These are phyloP conservation scores for Teunomyces pallodes DNA, from an alignment of 805 yeast species.

Conservation along the genomic window DNA sequence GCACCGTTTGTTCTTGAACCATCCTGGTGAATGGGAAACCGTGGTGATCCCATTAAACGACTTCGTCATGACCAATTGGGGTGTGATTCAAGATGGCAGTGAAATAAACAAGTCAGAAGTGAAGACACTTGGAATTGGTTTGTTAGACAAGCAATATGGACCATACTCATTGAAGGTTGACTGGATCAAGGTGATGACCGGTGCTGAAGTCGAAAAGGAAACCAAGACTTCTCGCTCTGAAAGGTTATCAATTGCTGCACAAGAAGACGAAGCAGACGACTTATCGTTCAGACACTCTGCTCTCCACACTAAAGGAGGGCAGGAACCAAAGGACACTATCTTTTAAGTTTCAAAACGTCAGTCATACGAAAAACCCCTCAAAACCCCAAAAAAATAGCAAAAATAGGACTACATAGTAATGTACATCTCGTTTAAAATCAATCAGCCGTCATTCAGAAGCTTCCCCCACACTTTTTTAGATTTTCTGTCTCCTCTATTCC, in stretches of 20 bases:
- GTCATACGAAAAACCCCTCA: not conserved
- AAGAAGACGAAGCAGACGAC: conserved; percentile 8
- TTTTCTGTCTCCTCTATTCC: not conserved
- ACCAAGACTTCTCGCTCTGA: conserved; percentile 35
- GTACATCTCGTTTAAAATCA: not conserved
- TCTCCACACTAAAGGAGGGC: conserved; percentile 18
- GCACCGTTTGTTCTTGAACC: conserved; percentile 69
- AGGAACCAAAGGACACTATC: conserved; percentile 35
- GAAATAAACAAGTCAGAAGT: conserved; percentile 62
- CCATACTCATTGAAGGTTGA: conserved; percentile 69
- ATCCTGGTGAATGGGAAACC: conserved; percentile 80
- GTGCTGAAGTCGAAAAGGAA: conserved; percentile 46
- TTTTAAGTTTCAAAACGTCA: conserved; percentile 15
- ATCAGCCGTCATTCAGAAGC: not conserved
- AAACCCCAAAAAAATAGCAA: not conserved
- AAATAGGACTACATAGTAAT: not conserved
- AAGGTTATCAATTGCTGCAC: conserved; percentile 13
- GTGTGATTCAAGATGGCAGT: conserved; percentile 52
- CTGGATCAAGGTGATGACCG: conserved; percentile 68
- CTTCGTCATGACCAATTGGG: conserved; percentile 81
- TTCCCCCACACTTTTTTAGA: not conserved
- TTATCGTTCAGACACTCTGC: conserved; percentile 4
- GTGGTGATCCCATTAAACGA: conserved; percentile 74
- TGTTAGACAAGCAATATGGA: conserved; percentile 75
- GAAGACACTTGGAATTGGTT: conserved; percentile 73